phyloP scores from a whole-genome alignment of 2,329 filamentous ascomycete genomes.

The Paecilomyces variotii region DNA sequence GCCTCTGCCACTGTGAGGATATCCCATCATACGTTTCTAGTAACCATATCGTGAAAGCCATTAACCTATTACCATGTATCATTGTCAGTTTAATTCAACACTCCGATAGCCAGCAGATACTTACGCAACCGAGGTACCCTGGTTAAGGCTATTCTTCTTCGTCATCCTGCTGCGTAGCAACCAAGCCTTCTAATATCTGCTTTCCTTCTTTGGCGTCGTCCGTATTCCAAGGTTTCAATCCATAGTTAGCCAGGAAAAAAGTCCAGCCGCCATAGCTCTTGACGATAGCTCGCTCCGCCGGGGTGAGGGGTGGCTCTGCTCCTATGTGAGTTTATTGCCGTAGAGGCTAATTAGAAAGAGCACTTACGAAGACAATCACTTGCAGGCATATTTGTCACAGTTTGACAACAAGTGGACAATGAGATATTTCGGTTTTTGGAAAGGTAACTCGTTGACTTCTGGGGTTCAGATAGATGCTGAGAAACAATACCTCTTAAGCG shows the following conservation, averaged over 20 bases:
- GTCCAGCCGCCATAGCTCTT: slow-evolving; percentile 22
- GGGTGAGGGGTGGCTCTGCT: slow-evolving; percentile 19
- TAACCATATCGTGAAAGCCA: too few relatives aligned
- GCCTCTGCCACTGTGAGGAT: too few relatives aligned
- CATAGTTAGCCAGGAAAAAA: slow-evolving; percentile 13
- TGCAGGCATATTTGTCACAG: not conserved
- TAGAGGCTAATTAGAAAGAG: not conserved
- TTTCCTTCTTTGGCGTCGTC: slow-evolving; percentile 17
- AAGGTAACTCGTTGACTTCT: not conserved
- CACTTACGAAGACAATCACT: not conserved
- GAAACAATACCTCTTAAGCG: too few relatives aligned
- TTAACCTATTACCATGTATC: too few relatives aligned
- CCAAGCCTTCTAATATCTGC: slow-evolving; percentile 1
- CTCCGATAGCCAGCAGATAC: too few relatives aligned
- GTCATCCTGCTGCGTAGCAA: not conserved
- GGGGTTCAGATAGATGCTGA: not conserved
- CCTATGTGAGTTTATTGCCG: not conserved
- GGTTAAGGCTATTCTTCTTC: not conserved
- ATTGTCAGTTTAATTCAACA: too few relatives aligned
- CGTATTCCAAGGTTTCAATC: slow-evolving; percentile 16
- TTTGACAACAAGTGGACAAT: not conserved
- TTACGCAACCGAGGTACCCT: not conserved
- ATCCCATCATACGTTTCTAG: too few relatives aligned
- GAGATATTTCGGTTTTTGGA: too few relatives aligned
- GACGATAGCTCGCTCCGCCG: slow-evolving; percentile 16